Conservation (phyloP, 1,284 basidiomycete species). For the Neotropicomus parvogracilis region DNA sequence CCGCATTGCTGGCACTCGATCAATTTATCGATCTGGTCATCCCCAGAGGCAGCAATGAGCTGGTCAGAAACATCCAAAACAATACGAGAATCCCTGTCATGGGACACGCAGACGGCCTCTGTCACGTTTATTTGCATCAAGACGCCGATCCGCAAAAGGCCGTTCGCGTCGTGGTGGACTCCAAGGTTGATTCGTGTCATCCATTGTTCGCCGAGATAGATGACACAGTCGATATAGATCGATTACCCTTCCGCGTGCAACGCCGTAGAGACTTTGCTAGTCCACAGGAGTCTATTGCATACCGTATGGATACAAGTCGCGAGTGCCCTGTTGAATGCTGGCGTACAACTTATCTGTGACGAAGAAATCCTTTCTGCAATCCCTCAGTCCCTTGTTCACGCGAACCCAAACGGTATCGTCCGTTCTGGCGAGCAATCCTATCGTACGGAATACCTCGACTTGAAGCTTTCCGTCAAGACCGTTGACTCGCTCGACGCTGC, state of each 20-base stretch:
- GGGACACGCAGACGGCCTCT: conserved; percentile 98
- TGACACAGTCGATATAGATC: conserved; percentile 46
- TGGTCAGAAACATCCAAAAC: conserved; percentile 88
- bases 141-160: conserved; percentile 78
- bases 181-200: conserved; percentile 63
- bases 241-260: conserved; percentile 98
- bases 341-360: conserved; percentile 84
- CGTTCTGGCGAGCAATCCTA: conserved; percentile 65
- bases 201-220: background rate
- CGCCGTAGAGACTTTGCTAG: conserved; percentile 84
- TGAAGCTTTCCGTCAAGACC: conserved; percentile 77
- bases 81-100: conserved; percentile 94
- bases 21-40: conserved; percentile 96
- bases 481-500: conserved; percentile 72
- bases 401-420: conserved; percentile 42
- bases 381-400: conserved; percentile 31
- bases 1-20: conserved; percentile 82
- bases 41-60: conserved; percentile 89
- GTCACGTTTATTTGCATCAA: conserved; percentile 86
- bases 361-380: conserved; percentile 54
- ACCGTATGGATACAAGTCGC: conserved; percentile 84
- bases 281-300: conserved; percentile 70
- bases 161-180: conserved; percentile 79
- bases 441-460: conserved; percentile 83
- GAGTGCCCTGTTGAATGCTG: conserved; percentile 60